Conservation (phyloP, 257 asterid genomes). For the Solanum clarkiae region DNA sequence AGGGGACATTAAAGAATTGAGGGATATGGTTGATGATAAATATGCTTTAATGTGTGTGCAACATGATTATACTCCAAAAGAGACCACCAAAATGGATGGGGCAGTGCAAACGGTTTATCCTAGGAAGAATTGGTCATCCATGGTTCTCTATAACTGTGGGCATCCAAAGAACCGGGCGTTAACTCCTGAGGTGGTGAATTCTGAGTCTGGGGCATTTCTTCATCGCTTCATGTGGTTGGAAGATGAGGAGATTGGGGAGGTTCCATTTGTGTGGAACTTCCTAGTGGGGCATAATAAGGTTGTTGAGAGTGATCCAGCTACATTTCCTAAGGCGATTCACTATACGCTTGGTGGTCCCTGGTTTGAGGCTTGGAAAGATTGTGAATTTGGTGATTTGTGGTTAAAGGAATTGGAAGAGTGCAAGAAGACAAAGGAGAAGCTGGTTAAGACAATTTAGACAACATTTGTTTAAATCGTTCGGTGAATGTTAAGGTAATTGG, state of each 20-base stretch:
- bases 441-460: neutral
- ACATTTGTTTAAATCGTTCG: neutral
- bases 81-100: slow-evolving; percentile 83
- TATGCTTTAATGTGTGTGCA: slow-evolving; percentile 80
- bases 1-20: slow-evolving; percentile 47
- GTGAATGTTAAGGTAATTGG: neutral
- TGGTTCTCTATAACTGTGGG: slow-evolving; percentile 82
- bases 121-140: slow-evolving; percentile 91
- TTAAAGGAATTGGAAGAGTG: slow-evolving; percentile 62
- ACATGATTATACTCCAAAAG: slow-evolving; percentile 82
- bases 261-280: slow-evolving; percentile 80
- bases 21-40: slow-evolving; percentile 48
- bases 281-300: slow-evolving; percentile 72
- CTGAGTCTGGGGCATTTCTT: slow-evolving; percentile 64
- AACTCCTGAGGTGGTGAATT: slow-evolving; percentile 67
- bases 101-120: slow-evolving; percentile 77
- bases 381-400: slow-evolving; percentile 86
- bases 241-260: slow-evolving; percentile 73
- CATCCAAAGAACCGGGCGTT: slow-evolving; percentile 46
- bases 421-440: slow-evolving; percentile 19
- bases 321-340: slow-evolving; percentile 68
- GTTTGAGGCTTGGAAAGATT: slow-evolving; percentile 87
- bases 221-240: slow-evolving; percentile 85
- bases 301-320: slow-evolving; percentile 45
- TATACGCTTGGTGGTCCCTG: slow-evolving; percentile 89